Evolutionary conservation across 495 filamentous ascomycete species (phyloP).

Genomic region (Baudoinia panamericana): DNA sequence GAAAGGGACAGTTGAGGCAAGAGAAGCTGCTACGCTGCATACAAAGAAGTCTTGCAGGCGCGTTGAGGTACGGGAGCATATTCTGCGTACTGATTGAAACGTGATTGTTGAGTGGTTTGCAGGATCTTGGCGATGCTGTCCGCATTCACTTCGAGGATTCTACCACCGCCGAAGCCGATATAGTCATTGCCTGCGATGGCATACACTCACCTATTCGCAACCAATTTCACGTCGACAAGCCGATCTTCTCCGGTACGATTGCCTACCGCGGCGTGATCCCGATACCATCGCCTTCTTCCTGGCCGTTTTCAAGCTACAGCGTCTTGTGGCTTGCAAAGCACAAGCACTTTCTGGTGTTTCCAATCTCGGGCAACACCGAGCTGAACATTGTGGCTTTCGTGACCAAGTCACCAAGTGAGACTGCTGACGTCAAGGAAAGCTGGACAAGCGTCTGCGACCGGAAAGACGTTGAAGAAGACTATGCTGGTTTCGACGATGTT

Average conservation of each 20-base stretch:
- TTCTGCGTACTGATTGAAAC: background rate
- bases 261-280: slow-evolving; percentile 17
- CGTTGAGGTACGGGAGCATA: slow-evolving; percentile 8
- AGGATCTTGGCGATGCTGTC: slow-evolving; percentile 19
- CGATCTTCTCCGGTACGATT: slow-evolving; percentile 10
- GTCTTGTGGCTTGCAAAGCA: slow-evolving; percentile 19
- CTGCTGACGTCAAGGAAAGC: slow-evolving; percentile 17
- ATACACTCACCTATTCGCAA: slow-evolving; percentile 24
- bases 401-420: slow-evolving; percentile 11
- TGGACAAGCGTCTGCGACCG: slow-evolving; percentile 24
- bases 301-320: slow-evolving; percentile 16
- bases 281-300: slow-evolving; percentile 9
- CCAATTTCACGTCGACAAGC: slow-evolving; percentile 16
- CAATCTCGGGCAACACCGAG: slow-evolving; percentile 14
- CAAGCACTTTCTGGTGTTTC: slow-evolving; percentile 17
- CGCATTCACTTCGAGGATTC: slow-evolving; percentile 29
- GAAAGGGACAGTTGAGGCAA: slow-evolving; percentile 5
- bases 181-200: slow-evolving; percentile 37
- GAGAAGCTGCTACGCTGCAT: slow-evolving; percentile 16
- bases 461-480: slow-evolving; percentile 29
- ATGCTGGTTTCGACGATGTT: slow-evolving; percentile 23
- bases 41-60: slow-evolving; percentile 14
- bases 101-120: background rate
- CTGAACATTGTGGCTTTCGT: slow-evolving; percentile 21
- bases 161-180: slow-evolving; percentile 23